Base-by-base conservation (phyloP, 2,329 filamentous ascomycete genomes). In the Aspergillus vadensis region DNA sequence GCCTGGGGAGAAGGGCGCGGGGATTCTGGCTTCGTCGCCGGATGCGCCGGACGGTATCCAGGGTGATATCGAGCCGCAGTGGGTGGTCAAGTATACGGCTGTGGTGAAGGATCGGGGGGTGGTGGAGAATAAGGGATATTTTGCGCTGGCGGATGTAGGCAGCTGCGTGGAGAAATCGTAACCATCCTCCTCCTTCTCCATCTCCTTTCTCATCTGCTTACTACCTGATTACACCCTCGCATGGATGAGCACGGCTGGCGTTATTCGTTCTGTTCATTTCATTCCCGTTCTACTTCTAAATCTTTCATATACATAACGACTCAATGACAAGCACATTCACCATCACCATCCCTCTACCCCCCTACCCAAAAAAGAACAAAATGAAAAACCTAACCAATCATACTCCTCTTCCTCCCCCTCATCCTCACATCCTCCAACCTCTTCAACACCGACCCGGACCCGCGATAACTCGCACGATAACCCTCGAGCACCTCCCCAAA, bases 51-150 rank as follows among this genome's bases (percentile, higher is more conserved):
- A 81, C 65, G 76, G 90, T 0, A 80, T 96, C 59, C 82, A 85
- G 67, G 93, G 92, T 4, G 88, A 97, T 65, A 84, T 98, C 52
- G 85, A 86, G 60, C 93, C 95, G 27, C 88, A 94, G 74, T 99
- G 95, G 94, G 95, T 98, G 27, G 89, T 94, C 67, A 96, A 98
- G 75, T 99, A 99, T 75, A 97, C 94, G 39, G 95, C 95, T 1
- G 94, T 98, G 60, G 91, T 98, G 43, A 90, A 91, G 75, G 90
- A 98, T 74, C 84, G 95, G 57, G 95, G 95, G 14, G 95, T 99
- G 8, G 94, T 99, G 66, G 95, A 99, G 82, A 97, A 95, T 74
- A 99, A 98, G 81, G 95, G 95, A 7, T 98, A 97, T 77, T 97
- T 97, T 81, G 94, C 94, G 1, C 87, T 88, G 19, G 94, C 93